These are phyloP conservation scores for Cantharellus cinnabarinus DNA, from an alignment of 768 basidiomycete genomes.

Conservation along the genomic window DNA sequence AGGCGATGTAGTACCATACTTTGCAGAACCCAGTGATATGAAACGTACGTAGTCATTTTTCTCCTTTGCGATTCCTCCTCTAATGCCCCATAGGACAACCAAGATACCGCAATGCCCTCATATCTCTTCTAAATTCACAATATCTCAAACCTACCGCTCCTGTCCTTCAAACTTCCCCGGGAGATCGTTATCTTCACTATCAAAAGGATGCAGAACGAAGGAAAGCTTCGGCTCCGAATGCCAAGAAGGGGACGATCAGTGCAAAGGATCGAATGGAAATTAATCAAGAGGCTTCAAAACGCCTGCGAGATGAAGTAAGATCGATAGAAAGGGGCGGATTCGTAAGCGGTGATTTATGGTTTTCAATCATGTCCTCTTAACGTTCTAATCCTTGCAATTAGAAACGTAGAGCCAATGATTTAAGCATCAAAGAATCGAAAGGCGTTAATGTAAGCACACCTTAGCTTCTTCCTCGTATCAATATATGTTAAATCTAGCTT, in stretches of 20 bases:
- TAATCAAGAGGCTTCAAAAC: constrained; percentile 41
- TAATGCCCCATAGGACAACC: not conserved
- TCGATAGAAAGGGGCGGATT: constrained; percentile 5
- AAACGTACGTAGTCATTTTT: constrained; percentile 27
- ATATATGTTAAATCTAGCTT: constrained; percentile 9
- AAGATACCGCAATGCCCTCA: constrained; percentile 36
- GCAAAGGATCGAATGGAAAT: constrained; percentile 59
- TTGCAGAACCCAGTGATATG: constrained; percentile 25
- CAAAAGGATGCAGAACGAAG: constrained; percentile 60
- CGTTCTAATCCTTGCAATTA: constrained; percentile 14
- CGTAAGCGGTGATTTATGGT: not conserved
- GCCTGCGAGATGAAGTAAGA: constrained; percentile 14
- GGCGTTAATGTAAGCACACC: constrained; percentile 9
- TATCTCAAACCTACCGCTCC: constrained; percentile 67
- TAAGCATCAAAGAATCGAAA: constrained; percentile 2
- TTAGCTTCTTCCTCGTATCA: constrained; percentile 3
- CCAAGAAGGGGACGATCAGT: constrained; percentile 42
- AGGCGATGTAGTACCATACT: constrained; percentile 36
- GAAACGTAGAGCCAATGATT: constrained; percentile 43
- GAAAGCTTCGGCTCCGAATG: constrained; percentile 1
- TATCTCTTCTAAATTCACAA: constrained; percentile 46
- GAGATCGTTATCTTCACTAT: constrained; percentile 62
- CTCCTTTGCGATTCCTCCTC: not conserved
- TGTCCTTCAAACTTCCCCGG: constrained; percentile 58
- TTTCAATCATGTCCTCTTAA: constrained; percentile 10